Evolutionary conservation across 1,284 basidiomycete genomes (phyloP).

Genomic region (Boletus sp.): DNA sequence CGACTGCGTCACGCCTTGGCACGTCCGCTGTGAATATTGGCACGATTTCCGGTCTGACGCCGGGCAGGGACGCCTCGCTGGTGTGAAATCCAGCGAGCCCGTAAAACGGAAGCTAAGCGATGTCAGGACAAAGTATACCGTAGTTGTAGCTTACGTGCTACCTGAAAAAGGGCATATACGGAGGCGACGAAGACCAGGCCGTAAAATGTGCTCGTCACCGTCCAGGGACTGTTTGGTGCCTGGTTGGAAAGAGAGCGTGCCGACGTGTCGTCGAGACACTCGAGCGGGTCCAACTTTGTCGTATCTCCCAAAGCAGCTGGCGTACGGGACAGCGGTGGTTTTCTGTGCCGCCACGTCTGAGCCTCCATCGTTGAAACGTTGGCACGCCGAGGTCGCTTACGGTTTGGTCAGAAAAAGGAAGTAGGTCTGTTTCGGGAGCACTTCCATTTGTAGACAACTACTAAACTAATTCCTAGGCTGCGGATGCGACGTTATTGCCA

Average conservation of each 20-base stretch:
- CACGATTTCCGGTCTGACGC: slow-evolving; percentile 24
- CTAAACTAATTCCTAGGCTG: slow-evolving; percentile 11
- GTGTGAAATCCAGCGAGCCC: slow-evolving; percentile 8
- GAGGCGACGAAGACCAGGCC: slow-evolving; percentile 16
- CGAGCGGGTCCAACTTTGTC: slow-evolving; percentile 14
- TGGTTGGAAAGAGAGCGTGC: slow-evolving; percentile 8
- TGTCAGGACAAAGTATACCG: slow-evolving; percentile 10
- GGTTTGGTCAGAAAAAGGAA: slow-evolving; percentile 14
- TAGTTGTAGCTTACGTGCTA: slow-evolving; percentile 17
- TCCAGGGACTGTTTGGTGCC: slow-evolving; percentile 6
- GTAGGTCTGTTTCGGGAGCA: slow-evolving; percentile 6
- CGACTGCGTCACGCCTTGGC: slow-evolving; percentile 66
- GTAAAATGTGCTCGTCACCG: too few species aligned
- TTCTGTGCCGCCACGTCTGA: slow-evolving; percentile 34
- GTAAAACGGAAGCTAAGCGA: slow-evolving; percentile 19
- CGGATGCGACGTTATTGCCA: slow-evolving; percentile 17
- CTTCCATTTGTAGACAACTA: too few species aligned
- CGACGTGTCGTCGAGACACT: background rate
- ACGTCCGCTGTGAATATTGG: slow-evolving; percentile 54
- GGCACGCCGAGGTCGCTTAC: too few species aligned
- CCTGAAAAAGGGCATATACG: slow-evolving; percentile 27
- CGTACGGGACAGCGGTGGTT: background rate
- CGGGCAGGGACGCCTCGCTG: slow-evolving; percentile 19
- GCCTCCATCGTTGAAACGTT: slow-evolving; percentile 9
- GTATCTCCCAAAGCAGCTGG: background rate